A percentile compares a stretch with the other conserved stretches of the same genome.
Conservation (phyloP, 106 monocot genomes). For the Allium sativum region DNA sequence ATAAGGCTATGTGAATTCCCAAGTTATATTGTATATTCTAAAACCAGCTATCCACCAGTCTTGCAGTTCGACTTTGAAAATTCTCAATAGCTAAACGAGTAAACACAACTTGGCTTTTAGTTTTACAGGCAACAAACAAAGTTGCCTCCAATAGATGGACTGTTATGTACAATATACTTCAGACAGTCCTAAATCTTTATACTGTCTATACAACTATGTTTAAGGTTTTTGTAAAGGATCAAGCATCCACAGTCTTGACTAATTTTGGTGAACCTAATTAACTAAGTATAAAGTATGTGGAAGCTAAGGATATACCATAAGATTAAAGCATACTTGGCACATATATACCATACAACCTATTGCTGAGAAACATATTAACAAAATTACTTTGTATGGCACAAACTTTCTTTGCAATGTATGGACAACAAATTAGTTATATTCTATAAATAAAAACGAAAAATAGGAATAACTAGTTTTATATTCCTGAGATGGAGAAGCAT, state of each 20-base stretch:
- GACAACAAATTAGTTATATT: too few relatives aligned
- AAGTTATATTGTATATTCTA: too few relatives aligned
- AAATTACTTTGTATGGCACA: too few relatives aligned
- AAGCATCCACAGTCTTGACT: background rate
- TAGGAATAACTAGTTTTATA: background rate
- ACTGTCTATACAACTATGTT: too few relatives aligned
- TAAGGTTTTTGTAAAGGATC: background rate
- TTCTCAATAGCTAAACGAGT: background rate
- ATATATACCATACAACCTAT: too few relatives aligned
- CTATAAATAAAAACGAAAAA: background rate
- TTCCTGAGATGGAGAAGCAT: background rate
- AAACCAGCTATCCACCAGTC: slow-evolving; percentile 66
- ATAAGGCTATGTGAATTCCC: too few relatives aligned
- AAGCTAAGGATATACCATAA: background rate
- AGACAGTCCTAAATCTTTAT: too few relatives aligned
- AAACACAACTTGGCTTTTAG: background rate
- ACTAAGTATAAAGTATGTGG: background rate
- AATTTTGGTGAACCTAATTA: too few relatives aligned
- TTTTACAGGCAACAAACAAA: slow-evolving; percentile 32
- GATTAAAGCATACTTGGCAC: too few relatives aligned
- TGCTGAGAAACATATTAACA: too few relatives aligned
- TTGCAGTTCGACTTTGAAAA: slow-evolving; percentile 19
- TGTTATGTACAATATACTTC: too few relatives aligned
- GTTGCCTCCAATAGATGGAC: background rate
- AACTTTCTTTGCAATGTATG: too few relatives aligned